These are phyloP conservation scores for Serendipita sp. DNA, from an alignment of 1,284 basidiomycete genomes.

Conservation along the genomic window DNA sequence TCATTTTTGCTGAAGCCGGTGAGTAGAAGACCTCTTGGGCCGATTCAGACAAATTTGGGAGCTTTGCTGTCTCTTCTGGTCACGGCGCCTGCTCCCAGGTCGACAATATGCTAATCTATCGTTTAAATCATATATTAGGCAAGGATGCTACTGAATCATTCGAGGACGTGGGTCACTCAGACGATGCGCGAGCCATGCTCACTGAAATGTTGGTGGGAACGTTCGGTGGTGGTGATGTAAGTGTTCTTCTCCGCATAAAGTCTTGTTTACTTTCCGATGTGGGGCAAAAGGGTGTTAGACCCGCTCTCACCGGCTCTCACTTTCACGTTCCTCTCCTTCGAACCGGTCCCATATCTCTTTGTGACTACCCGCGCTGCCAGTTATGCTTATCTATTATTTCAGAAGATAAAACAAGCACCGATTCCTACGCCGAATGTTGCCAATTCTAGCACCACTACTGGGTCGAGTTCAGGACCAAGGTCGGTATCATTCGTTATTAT, in stretches of 20 bases:
- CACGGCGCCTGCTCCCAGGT: not conserved
- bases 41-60: not conserved
- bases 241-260: conserved; percentile 19
- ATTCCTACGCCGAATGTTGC: conserved; percentile 29
- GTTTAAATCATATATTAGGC: conserved; percentile 29
- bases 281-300: conserved; percentile 9
- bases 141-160: conserved; percentile 96
- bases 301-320: conserved; percentile 27
- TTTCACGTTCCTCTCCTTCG: conserved; percentile 23
- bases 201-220: conserved; percentile 64
- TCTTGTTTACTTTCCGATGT: conserved; percentile 9
- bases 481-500: conserved; percentile 38
- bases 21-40: conserved; percentile 26
- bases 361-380: not conserved
- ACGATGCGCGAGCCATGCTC: conserved; percentile 88
- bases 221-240: conserved; percentile 56
- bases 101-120: not conserved
- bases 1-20: conserved; percentile 86
- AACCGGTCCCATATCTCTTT: not conserved
- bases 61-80: not conserved
- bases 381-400: conserved; percentile 15
- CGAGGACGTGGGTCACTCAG: conserved; percentile 98
- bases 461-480: conserved; percentile 35
- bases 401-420: conserved; percentile 17
- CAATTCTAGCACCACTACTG: conserved; percentile 28